Evolutionary conservation across 169 alveolate genomes (phyloP).

Genomic region (Perkinsus marinus): DNA sequence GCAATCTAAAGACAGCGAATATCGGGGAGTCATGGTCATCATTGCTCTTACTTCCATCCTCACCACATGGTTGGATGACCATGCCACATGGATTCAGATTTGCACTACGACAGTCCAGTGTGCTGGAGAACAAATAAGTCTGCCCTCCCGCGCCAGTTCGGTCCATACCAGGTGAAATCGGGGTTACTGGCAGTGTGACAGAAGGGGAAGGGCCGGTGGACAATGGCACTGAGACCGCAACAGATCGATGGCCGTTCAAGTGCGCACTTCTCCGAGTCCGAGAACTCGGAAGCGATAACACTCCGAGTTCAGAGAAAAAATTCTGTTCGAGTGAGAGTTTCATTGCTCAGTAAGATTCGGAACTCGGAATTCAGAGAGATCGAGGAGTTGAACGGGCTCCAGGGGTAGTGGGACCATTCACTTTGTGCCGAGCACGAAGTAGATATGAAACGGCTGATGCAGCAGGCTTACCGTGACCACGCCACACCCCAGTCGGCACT

Average conservation of each 20-base stretch:
- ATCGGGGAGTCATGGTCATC: not conserved
- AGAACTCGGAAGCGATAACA: no score
- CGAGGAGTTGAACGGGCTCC: no score
- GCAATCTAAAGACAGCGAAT: not conserved
- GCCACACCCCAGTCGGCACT: not conserved
- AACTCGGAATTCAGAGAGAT: no score
- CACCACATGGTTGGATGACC: not conserved
- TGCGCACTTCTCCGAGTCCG: no score
- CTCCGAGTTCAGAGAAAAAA: no score
- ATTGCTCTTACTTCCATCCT: not conserved
- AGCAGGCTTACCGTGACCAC: not conserved
- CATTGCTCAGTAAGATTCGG: no score
- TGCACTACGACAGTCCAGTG: not conserved
- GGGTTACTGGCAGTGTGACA: no score
- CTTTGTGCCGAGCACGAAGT: not conserved
- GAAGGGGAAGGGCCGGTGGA: no score
- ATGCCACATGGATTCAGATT: not conserved
- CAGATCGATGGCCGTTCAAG: not conserved
- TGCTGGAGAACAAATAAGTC: not conserved
- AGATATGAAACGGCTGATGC: not conserved
- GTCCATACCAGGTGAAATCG: no score
- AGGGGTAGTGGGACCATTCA: no score
- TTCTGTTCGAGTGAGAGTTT: no score
- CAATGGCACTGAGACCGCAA: no score
- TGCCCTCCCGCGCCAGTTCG: not conserved